Evolutionary conservation across 345 rosid genomes (phyloP).

Genomic region (Dipteronia dyeriana): DNA sequence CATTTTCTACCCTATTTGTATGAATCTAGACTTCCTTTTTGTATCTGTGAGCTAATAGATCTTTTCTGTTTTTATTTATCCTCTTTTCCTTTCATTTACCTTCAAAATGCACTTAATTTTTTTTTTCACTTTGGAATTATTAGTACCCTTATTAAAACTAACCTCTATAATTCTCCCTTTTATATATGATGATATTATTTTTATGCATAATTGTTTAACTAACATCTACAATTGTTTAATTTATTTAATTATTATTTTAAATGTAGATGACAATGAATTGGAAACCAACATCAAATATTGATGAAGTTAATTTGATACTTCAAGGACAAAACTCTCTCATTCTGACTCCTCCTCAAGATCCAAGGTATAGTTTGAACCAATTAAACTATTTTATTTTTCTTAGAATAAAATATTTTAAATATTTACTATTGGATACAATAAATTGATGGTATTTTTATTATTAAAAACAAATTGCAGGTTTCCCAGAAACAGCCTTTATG

Average conservation of each 20-base stretch:
- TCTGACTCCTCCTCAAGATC: neutral
- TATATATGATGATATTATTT: no score
- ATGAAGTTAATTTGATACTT: neutral
- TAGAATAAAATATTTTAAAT: neutral
- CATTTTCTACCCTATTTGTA: neutral
- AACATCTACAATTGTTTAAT: no score
- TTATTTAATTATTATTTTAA: neutral
- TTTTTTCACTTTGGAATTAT: no score
- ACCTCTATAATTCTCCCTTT: no score
- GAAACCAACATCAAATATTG: conserved; percentile 9
- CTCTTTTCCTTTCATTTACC: no score
- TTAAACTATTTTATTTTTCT: neutral
- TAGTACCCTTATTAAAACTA: no score
- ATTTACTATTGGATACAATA: neutral
- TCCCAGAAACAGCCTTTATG: conserved; percentile 26
- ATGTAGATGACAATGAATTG: neutral
- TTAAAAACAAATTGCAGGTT: conserved; percentile 3
- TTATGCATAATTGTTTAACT: neutral
- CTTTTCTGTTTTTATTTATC: no score
- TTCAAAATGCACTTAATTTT: no score
- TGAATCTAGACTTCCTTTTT: no score
- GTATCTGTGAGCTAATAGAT: no score
- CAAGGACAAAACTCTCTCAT: neutral
- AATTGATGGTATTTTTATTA: no score
- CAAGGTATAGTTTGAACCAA: conserved; percentile 15